These are phyloP conservation scores for Macrocystidia cucumis DNA, from an alignment of 1,284 basidiomycete genomes.

Conservation along the genomic window DNA sequence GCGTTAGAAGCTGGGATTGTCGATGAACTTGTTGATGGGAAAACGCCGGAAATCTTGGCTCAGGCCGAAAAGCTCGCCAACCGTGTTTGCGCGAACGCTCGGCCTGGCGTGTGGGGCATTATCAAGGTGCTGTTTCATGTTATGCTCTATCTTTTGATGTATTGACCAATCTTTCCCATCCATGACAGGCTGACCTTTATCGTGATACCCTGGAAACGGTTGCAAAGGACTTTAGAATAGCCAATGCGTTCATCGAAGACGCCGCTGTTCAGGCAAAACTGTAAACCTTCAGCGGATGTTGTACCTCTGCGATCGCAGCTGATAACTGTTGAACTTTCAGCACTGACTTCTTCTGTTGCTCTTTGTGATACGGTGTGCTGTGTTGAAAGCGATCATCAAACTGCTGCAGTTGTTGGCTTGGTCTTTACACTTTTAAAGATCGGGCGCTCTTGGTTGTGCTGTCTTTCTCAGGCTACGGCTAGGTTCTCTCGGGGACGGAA, in stretches of 20 bases:
- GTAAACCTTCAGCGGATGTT: conserved; percentile 21
- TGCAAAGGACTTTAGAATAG: conserved; percentile 24
- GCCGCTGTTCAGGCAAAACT: conserved; percentile 34
- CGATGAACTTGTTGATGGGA: conserved; percentile 58
- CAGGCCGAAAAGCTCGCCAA: conserved; percentile 55
- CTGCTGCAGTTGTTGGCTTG: no score
- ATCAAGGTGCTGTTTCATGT: conserved; percentile 39
- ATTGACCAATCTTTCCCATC: conserved; percentile 1
- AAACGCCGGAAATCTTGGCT: conserved; percentile 51
- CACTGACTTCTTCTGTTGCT: no score
- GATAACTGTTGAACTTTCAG: no score
- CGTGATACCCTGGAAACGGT: conserved; percentile 34
- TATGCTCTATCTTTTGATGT: conserved; percentile 1
- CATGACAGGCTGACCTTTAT: conserved; percentile 32
- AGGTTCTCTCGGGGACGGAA: no score
- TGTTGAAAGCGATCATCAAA: no score
- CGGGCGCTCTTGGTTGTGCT: no score
- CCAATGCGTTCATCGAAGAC: conserved; percentile 28
- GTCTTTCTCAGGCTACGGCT: no score
- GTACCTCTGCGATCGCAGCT: no score
- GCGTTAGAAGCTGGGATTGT: conserved; percentile 64
- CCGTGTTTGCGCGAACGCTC: conserved; percentile 37
- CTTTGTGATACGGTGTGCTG: no score
- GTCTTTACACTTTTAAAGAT: no score
- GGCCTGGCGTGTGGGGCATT: conserved; percentile 55